Evolutionary conservation across 371 early-diverging fungal genomes (phyloP).

Genomic region (Mucor circinelloides): DNA sequence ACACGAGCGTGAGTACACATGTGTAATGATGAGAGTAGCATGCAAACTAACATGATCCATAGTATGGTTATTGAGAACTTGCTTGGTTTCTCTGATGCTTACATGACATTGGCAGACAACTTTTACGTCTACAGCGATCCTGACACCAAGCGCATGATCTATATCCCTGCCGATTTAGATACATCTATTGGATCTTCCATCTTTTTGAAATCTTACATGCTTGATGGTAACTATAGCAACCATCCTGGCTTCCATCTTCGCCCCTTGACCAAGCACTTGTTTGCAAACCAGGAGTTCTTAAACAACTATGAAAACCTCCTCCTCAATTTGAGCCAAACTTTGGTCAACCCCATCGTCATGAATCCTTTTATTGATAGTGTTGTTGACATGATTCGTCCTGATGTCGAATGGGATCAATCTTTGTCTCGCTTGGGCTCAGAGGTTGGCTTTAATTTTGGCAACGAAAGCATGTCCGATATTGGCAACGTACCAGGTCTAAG

Average conservation of each 20-base stretch:
- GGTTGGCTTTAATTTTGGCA: neutral
- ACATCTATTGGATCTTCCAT: slow-evolving; percentile 24
- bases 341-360: slow-evolving; percentile 20
- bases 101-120: slow-evolving; percentile 17
- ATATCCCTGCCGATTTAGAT: slow-evolving; percentile 36
- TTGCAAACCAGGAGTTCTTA: slow-evolving; percentile 15
- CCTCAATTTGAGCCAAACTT: slow-evolving; percentile 1
- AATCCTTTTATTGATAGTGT: slow-evolving; percentile 21
- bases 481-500: neutral
- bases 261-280: slow-evolving; percentile 17
- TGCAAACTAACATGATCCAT: neutral
- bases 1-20: slow-evolving; percentile 18
- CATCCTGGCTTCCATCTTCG: slow-evolving; percentile 27
- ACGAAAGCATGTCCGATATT: neutral
- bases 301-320: slow-evolving; percentile 13
- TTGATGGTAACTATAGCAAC: slow-evolving; percentile 26
- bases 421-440: slow-evolving; percentile 7
- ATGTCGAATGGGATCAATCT: slow-evolving; percentile 25
- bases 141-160: slow-evolving; percentile 19
- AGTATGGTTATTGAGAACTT: slow-evolving; percentile 22
- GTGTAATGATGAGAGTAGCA: no score
- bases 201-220: slow-evolving; percentile 1
- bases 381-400: slow-evolving; percentile 22
- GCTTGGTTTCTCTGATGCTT: slow-evolving; percentile 19
- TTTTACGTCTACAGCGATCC: slow-evolving; percentile 17